These are phyloP conservation scores for Dentipellis fragilis DNA, from an alignment of 768 basidiomycete species.

Conservation along the genomic window DNA sequence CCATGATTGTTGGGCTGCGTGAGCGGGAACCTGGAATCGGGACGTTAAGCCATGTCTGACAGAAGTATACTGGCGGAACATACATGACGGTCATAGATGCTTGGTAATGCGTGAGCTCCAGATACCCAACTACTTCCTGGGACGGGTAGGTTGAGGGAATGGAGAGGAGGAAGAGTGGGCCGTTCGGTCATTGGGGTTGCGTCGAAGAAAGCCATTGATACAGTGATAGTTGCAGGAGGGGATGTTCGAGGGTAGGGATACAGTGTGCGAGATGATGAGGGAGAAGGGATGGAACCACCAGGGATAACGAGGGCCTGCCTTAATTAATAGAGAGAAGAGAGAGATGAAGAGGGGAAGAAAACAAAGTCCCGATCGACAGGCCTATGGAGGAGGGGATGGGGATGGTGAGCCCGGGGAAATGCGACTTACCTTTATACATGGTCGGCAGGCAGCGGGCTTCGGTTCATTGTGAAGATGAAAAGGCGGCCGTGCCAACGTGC, in stretches of 20 bases:
- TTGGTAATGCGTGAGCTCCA: neutral
- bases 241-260: neutral
- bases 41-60: too few relatives aligned
- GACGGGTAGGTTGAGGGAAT: constrained; percentile 11
- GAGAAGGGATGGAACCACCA: constrained; percentile 13
- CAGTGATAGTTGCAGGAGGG: neutral
- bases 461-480: too few relatives aligned
- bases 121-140: constrained; percentile 3
- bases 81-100: neutral
- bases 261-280: neutral
- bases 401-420: neutral
- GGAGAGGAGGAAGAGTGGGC: constrained; percentile 11
- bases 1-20: neutral
- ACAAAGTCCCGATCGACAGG: constrained; percentile 4
- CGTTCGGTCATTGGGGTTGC: constrained; percentile 1
- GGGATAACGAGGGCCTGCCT: constrained; percentile 23
- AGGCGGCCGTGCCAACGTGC: too few relatives aligned
- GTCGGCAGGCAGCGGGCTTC: neutral
- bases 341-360: constrained; percentile 2
- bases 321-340: constrained; percentile 9
- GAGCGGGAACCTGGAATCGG: too few relatives aligned
- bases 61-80: too few relatives aligned
- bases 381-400: neutral
- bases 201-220: constrained; percentile 6
- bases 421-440: constrained; percentile 11